Conservation (phyloP, 2,329 filamentous ascomycete genomes). For the Aplosporella prunicola region DNA sequence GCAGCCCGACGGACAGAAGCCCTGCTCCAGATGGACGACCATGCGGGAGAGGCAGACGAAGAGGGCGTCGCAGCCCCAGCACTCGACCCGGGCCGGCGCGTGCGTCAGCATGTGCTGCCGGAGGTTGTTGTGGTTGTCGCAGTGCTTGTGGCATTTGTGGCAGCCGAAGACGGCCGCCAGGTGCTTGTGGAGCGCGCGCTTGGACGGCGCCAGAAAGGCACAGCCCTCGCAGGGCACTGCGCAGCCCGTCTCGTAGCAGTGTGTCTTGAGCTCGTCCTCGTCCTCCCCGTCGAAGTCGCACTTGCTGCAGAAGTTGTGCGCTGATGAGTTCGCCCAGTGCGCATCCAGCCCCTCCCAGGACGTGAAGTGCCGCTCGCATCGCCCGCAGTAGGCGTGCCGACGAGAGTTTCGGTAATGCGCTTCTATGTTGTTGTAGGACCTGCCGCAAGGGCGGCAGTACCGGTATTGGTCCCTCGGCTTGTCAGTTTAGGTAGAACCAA, state of each 20-base stretch:
- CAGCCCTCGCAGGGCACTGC: not conserved
- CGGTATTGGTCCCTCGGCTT: no score
- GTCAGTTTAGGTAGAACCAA: no score
- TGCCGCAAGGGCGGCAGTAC: not conserved
- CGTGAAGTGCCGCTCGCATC: constrained; percentile 1
- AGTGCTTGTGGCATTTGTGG: constrained; percentile 1
- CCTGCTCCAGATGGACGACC: constrained; percentile 4
- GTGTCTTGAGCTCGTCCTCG: not conserved
- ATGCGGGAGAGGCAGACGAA: not conserved
- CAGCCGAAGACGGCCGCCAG: not conserved
- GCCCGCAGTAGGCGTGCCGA: constrained; percentile 1
- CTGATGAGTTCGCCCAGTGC: constrained; percentile 1
- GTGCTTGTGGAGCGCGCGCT: not conserved
- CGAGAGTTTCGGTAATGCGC: constrained; percentile 1
- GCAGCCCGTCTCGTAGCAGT: not conserved
- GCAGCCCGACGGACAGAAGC: constrained; percentile 2
- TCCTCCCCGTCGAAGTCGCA: constrained; percentile 3
- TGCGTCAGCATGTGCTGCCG: constrained; percentile 1
- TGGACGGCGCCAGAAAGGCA: not conserved
- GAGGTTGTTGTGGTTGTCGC: not conserved
- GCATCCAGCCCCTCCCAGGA: not conserved
- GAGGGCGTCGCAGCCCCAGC: constrained; percentile 2
- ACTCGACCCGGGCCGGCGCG: not conserved
- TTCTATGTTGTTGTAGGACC: constrained; percentile 1
- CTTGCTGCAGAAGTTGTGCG: constrained; percentile 1